Conservation (phyloP, 75 land plant genomes). For the Sequoiadendron giganteum region DNA sequence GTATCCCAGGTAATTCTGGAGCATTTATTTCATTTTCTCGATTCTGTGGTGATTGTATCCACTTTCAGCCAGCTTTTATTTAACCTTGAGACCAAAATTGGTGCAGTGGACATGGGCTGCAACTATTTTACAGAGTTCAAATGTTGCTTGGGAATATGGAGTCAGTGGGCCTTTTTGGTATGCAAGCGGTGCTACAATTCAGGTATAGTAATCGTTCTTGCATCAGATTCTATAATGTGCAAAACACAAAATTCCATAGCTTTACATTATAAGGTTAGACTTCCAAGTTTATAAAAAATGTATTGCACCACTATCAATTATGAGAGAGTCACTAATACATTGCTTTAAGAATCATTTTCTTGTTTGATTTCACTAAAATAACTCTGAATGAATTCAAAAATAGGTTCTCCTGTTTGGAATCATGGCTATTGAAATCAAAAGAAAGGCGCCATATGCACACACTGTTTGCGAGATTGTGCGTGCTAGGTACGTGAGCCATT, state of each 20-base stretch:
- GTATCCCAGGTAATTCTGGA: slow-evolving; percentile 78
- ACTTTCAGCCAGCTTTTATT: neutral
- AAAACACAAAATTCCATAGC: neutral
- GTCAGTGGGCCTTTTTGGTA: slow-evolving; percentile 99
- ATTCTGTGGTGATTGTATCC: neutral
- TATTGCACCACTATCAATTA: neutral
- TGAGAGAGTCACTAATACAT: neutral
- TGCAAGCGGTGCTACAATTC: slow-evolving; percentile 98
- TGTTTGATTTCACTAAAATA: neutral
- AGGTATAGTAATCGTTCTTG: slow-evolving; percentile 31
- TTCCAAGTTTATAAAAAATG: neutral
- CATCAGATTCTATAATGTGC: neutral
- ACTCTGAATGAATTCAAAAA: neutral
- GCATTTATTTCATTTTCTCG: neutral
- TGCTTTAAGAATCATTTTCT: neutral
- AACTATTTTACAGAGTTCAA: slow-evolving; percentile 97
- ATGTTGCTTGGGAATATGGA: slow-evolving; percentile 99
- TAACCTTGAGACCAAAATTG: neutral
- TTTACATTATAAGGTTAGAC: neutral
- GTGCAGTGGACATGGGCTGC: slow-evolving; percentile 99
- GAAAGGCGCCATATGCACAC: slow-evolving; percentile 94
- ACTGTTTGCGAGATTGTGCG: slow-evolving; percentile 94
- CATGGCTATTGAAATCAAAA: slow-evolving; percentile 95
- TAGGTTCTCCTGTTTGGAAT: slow-evolving; percentile 93
- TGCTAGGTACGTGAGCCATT: slow-evolving; percentile 58